phyloP scores from a whole-genome alignment of 23 red algal species.

The Gracilariopsis chorda region DNA sequence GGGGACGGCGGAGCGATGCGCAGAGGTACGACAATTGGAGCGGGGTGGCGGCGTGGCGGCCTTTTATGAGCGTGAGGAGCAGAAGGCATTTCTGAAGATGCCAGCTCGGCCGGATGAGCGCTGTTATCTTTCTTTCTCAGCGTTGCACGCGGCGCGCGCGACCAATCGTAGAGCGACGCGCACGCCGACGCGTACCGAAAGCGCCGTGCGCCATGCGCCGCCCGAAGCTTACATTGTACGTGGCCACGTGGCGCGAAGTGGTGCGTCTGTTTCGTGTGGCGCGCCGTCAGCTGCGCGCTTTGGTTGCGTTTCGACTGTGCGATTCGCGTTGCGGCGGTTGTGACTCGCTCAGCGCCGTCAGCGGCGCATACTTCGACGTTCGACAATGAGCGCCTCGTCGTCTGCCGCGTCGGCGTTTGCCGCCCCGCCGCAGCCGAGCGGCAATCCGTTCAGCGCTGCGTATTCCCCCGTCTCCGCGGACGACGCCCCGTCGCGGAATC shows the following conservation, averaged over 20 bases:
- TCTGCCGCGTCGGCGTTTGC: neutral
- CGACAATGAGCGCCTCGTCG: too few species aligned
- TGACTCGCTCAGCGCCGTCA: too few species aligned
- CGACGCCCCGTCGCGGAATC: neutral
- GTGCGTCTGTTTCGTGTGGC: neutral
- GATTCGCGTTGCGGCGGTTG: too few species aligned
- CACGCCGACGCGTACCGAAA: neutral
- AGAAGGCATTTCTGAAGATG: too few species aligned
- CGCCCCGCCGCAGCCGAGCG: conserved; percentile 1
- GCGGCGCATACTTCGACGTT: too few species aligned
- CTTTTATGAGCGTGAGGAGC: too few species aligned
- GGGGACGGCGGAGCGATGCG: neutral
- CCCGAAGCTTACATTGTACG: neutral
- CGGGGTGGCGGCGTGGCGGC: too few species aligned
- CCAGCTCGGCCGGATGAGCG: too few species aligned
- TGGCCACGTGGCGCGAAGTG: neutral
- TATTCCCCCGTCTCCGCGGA: conserved; percentile 8
- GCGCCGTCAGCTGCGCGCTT: too few species aligned
- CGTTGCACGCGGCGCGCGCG: neutral
- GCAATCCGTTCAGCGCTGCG: conserved; percentile 17
- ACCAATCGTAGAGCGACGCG: neutral
- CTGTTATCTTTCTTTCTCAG: too few species aligned
- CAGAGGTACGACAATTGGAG: neutral
- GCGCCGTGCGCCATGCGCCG: neutral
- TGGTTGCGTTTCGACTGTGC: too few species aligned